phyloP scores from a whole-genome alignment of 768 basidiomycete genomes.

The Gloeostereum incarnatum region DNA sequence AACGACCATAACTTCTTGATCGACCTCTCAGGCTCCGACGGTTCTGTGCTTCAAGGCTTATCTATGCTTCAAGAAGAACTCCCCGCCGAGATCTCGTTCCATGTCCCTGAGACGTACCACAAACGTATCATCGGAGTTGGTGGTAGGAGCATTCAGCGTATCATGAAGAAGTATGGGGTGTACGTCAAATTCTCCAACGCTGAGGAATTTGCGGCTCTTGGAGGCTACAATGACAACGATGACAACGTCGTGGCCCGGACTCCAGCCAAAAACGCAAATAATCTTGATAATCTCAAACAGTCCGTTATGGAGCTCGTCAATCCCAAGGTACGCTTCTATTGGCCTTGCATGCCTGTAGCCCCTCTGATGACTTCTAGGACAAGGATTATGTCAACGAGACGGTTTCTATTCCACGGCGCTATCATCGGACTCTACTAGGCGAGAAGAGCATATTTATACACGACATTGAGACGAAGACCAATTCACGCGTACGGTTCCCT shows the following conservation, averaged over 20 bases:
- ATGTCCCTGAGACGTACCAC: constrained; percentile 96
- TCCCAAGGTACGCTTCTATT: constrained; percentile 57
- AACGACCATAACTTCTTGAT: constrained; percentile 95
- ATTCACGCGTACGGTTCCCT: constrained; percentile 86
- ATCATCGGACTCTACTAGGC: constrained; percentile 90
- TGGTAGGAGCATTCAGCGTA: constrained; percentile 94
- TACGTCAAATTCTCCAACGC: constrained; percentile 99
- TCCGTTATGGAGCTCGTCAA: constrained; percentile 97
- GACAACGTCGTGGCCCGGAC: constrained; percentile 99
- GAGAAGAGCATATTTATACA: constrained; percentile 97
- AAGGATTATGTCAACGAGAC: constrained; percentile 95
- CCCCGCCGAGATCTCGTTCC: constrained; percentile 98
- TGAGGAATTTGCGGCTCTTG: constrained; percentile 91
- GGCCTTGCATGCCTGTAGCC: not conserved
- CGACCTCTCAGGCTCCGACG: constrained; percentile 80
- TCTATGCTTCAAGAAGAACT: constrained; percentile 91
- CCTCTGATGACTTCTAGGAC: constrained; percentile 41
- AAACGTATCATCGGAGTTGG: constrained; percentile 99
- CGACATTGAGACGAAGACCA: constrained; percentile 95
- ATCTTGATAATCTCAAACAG: constrained; percentile 90
- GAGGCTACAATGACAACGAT: constrained; percentile 94
- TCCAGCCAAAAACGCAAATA: constrained; percentile 94
- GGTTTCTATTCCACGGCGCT: constrained; percentile 86
- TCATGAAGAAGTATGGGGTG: constrained; percentile 99
- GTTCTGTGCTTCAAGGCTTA: constrained; percentile 80